Percentiles rank a stretch among this genome's conserved stretches.
These are phyloP conservation scores for Talaromyces sp. DNA, from an alignment of 2,329 filamentous ascomycete genomes.

Conservation along the genomic window DNA sequence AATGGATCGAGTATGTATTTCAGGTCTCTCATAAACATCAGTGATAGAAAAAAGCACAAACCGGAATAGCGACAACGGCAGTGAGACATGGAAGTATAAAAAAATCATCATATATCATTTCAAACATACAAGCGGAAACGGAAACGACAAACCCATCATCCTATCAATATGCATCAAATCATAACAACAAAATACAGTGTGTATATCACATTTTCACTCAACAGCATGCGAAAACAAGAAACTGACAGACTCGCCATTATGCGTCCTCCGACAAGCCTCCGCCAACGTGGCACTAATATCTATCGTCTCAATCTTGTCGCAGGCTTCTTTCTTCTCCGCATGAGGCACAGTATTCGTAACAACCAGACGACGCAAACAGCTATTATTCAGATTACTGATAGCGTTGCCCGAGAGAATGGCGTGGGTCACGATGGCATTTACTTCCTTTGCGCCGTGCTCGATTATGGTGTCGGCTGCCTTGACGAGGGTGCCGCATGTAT, in stretches of 20 bases:
- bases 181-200: not conserved
- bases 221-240: constrained; percentile 53
- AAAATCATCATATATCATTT: constrained; percentile 4
- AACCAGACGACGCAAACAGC: constrained; percentile 73
- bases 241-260: constrained; percentile 54
- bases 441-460: constrained; percentile 79
- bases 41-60: not conserved
- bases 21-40: not conserved
- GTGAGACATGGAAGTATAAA: not conserved
- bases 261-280: constrained; percentile 51
- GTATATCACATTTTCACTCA: constrained; percentile 19
- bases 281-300: constrained; percentile 77
- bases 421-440: constrained; percentile 93
- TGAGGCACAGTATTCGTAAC: constrained; percentile 88
- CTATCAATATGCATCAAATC: constrained; percentile 6
- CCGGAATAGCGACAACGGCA: not conserved
- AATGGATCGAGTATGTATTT: not conserved
- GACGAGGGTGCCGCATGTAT: constrained; percentile 83
- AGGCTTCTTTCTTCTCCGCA: constrained; percentile 74
- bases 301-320: constrained; percentile 81
- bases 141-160: not conserved
- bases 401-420: constrained; percentile 87
- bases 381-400: constrained; percentile 79
- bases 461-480: constrained; percentile 91
- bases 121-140: not conserved